phyloP scores from a whole-genome alignment of 768 basidiomycete genomes.

The Tephrocybe sp. region DNA sequence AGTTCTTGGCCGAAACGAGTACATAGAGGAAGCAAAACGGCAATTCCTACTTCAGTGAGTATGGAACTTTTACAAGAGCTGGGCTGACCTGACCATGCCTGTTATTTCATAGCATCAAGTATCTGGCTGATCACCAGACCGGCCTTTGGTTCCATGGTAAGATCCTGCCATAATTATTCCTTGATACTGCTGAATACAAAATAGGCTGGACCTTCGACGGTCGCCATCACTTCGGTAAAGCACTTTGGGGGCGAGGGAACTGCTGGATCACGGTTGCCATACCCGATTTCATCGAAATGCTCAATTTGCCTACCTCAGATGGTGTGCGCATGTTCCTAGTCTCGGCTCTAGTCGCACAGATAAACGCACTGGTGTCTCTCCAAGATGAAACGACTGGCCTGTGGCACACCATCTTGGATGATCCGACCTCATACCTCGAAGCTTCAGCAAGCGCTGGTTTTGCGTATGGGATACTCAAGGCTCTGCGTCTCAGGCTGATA shows the following conservation, averaged over 20 bases:
- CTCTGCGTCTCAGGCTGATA: constrained; percentile 40
- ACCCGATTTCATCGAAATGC: constrained; percentile 47
- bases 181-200: background rate
- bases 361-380: constrained; percentile 43
- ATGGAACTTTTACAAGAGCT: too few relatives aligned
- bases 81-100: too few relatives aligned
- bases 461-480: constrained; percentile 45
- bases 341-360: constrained; percentile 40
- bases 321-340: constrained; percentile 41
- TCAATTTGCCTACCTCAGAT: constrained; percentile 37
- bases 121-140: constrained; percentile 40
- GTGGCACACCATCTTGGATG: constrained; percentile 56
- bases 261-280: constrained; percentile 50
- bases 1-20: constrained; percentile 45
- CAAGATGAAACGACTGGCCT: constrained; percentile 45
- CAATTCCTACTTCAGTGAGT: constrained; percentile 48
- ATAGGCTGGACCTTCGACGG: constrained; percentile 46
- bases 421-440: constrained; percentile 49
- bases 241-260: constrained; percentile 55
- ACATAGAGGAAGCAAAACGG: constrained; percentile 53
- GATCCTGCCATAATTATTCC: constrained; percentile 3
- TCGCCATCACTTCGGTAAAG: constrained; percentile 43
- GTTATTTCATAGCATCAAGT: constrained; percentile 45
- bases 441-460: constrained; percentile 48
- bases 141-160: constrained; percentile 49